phyloP scores from a whole-genome alignment of 2,329 filamentous ascomycete genomes.

The Elsinoe ampelina region DNA sequence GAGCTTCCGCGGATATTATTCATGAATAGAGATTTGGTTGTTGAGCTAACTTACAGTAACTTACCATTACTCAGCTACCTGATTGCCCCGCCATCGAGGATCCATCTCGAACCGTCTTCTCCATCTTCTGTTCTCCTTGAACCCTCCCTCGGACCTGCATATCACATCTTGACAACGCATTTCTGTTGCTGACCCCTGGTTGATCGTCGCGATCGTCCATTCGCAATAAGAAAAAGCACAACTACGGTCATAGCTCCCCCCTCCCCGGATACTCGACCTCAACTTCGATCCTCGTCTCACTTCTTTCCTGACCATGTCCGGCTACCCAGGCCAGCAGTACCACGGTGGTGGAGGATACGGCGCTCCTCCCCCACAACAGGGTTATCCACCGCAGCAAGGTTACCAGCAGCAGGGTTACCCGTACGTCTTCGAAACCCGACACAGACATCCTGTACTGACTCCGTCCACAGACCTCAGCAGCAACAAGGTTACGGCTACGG shows the following conservation, averaged over 20 bases:
- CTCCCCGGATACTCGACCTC: background rate
- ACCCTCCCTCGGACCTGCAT: slow-evolving; percentile 5
- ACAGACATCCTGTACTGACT: background rate
- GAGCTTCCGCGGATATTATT: background rate
- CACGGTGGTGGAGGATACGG: slow-evolving; percentile 30
- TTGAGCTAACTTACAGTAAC: background rate
- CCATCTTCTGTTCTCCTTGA: background rate
- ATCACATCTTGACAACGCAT: slow-evolving; percentile 8
- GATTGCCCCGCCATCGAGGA: slow-evolving; percentile 1
- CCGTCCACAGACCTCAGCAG: slow-evolving; percentile 8
- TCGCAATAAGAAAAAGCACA: slow-evolving; percentile 3
- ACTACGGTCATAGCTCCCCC: slow-evolving; percentile 6
- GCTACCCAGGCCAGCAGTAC: slow-evolving; percentile 16
- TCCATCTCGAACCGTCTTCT: background rate
- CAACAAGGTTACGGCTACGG: slow-evolving; percentile 24
- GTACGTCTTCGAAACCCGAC: background rate
- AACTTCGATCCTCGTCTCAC: background rate
- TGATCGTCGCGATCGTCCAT: slow-evolving; percentile 9
- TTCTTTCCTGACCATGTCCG: slow-evolving; percentile 15
- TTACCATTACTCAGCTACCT: slow-evolving; percentile 10
- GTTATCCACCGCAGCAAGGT: slow-evolving; percentile 16
- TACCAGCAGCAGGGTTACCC: slow-evolving; percentile 8
- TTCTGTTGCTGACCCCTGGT: background rate
- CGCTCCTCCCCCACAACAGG: slow-evolving; percentile 30
- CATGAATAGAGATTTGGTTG: background rate